A percentile compares a stretch with the other conserved stretches of the same genome.
Conservation (phyloP, 1,139 yeast species). For the Lodderomyces jiufengensis region DNA sequence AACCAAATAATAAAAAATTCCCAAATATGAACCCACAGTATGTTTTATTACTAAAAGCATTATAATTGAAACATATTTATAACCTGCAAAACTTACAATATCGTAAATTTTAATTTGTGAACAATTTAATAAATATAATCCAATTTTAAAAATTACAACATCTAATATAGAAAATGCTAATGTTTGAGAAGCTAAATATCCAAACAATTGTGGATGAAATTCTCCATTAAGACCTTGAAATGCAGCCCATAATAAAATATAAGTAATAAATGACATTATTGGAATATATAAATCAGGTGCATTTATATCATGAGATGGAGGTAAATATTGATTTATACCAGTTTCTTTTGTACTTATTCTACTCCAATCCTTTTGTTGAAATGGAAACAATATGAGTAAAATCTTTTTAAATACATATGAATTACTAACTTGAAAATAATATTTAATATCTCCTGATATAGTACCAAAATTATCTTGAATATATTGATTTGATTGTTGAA, state of each 20-base stretch:
- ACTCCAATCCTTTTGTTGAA: slow-evolving; percentile 77
- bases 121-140: slow-evolving; percentile 46
- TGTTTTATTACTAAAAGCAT: slow-evolving; percentile 50
- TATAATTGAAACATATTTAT: slow-evolving; percentile 83
- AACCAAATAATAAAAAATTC: slow-evolving; percentile 38
- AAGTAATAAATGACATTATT: slow-evolving; percentile 86
- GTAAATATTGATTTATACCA: slow-evolving; percentile 50
- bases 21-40: slow-evolving; percentile 26
- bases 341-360: slow-evolving; percentile 48
- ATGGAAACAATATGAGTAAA: slow-evolving; percentile 76
- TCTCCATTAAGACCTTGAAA: slow-evolving; percentile 85
- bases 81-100: slow-evolving; percentile 85
- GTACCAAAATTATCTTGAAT: slow-evolving; percentile 66
- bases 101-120: slow-evolving; percentile 69
- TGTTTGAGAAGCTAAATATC: slow-evolving; percentile 87
- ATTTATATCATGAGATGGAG: slow-evolving; percentile 79
- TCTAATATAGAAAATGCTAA: slow-evolving; percentile 80
- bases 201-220: slow-evolving; percentile 91
- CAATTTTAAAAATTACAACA: slow-evolving; percentile 41
- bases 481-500: slow-evolving; percentile 67
- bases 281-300: slow-evolving; percentile 98
- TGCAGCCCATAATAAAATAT: slow-evolving; percentile 79
- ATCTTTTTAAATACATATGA: slow-evolving; percentile 77
- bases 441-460: slow-evolving; percentile 50
- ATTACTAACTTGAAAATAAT: slow-evolving; percentile 90